Evolutionary conservation across 176 grass and related monocot species (phyloP).

Genomic region (Oryza glaberrima): DNA sequence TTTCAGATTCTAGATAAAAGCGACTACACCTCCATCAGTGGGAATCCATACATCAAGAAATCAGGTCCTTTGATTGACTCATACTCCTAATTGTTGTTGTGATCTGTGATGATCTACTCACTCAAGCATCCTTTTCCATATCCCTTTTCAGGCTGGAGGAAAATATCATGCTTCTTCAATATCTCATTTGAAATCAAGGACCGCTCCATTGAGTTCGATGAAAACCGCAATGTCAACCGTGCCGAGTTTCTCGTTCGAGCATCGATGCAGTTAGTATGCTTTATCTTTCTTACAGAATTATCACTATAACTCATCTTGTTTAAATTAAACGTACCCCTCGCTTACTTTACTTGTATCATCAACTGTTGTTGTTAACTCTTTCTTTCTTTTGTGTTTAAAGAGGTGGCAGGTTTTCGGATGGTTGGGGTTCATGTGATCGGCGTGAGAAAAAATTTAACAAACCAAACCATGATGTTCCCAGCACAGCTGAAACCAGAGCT

Average conservation of each 20-base stretch:
- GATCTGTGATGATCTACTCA: not conserved
- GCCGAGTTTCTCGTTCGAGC: constrained; percentile 90
- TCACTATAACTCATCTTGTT: constrained; percentile 12
- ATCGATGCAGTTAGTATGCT: constrained; percentile 62
- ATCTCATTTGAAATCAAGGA: constrained; percentile 92
- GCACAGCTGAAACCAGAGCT: constrained; percentile 96
- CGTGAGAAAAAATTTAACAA: constrained; percentile 81
- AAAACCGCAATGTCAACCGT: constrained; percentile 71
- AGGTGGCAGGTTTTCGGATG: constrained; percentile 86
- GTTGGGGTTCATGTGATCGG: constrained; percentile 83
- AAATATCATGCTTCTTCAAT: constrained; percentile 92
- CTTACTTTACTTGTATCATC: not conserved
- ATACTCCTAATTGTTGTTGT: not conserved
- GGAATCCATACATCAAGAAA: constrained; percentile 91
- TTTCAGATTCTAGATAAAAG: constrained; percentile 82
- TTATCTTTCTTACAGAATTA: not conserved
- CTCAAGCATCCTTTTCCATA: constrained; percentile 10
- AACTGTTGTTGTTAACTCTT: constrained; percentile 9
- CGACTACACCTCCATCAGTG: constrained; percentile 68
- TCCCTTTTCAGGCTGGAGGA: constrained; percentile 76
- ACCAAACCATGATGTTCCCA: constrained; percentile 88
- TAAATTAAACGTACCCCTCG: not conserved
- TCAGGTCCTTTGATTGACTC: constrained; percentile 51
- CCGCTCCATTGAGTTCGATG: constrained; percentile 81
- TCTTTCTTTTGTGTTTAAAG: constrained; percentile 43